Evolutionary conservation across 306 rosid genomes (phyloP).

Genomic region (Astragalus glycyphyllos): DNA sequence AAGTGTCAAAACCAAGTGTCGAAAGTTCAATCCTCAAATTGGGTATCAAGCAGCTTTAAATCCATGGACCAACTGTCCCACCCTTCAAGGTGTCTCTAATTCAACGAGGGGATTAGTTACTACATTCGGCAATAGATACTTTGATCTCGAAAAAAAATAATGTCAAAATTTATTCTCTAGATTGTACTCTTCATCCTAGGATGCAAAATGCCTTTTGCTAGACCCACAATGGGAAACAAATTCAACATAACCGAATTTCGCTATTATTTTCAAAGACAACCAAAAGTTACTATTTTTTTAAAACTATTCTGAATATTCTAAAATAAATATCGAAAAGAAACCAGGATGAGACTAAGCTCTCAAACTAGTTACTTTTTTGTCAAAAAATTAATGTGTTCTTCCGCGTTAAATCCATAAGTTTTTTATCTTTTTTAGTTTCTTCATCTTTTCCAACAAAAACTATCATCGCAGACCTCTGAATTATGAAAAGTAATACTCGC

Average conservation of each 20-base stretch:
- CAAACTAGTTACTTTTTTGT: background rate
- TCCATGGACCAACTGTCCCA: no score
- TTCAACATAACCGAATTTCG: background rate
- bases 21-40: no score
- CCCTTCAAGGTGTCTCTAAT: no score
- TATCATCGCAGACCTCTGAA: background rate
- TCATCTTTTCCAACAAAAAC: background rate
- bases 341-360: background rate
- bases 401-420: background rate
- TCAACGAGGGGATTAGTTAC: no score
- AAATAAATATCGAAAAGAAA: background rate
- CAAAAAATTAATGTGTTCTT: background rate
- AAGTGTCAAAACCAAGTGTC: no score
- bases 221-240: background rate
- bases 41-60: no score
- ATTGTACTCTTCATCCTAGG: no score
- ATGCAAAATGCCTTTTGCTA: no score
- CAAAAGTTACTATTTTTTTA: background rate
- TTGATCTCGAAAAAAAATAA: no score
- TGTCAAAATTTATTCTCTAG: no score
- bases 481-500: background rate
- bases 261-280: background rate
- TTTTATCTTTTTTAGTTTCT: conserved; percentile 4
- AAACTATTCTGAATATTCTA: background rate
- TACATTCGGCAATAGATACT: no score